Conservation (phyloP, 352 stramenopile species). For the Phytophthora colocasiae region DNA sequence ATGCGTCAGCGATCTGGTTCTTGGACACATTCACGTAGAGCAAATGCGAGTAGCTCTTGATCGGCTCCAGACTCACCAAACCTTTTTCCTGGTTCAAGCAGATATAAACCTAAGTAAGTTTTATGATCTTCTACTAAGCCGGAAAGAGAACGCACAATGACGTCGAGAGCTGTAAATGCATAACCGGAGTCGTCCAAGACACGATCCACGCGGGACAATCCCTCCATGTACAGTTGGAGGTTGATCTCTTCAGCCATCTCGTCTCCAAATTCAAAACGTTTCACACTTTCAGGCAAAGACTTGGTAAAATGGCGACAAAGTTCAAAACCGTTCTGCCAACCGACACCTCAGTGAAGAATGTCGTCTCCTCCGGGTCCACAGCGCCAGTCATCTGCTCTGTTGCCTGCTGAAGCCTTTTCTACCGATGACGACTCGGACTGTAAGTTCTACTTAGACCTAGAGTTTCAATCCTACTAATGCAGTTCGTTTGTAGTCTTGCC, state of each 20-base stretch:
- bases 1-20: conserved; percentile 69
- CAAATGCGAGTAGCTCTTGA: conserved; percentile 69
- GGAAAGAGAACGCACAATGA: conserved; percentile 43
- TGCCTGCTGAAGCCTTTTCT: conserved; percentile 44
- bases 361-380: conserved; percentile 6
- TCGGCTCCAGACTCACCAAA: conserved; percentile 60
- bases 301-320: neutral
- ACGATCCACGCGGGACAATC: conserved; percentile 76
- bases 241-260: conserved; percentile 43
- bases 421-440: conserved; percentile 59
- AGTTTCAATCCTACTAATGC: no score
- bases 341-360: conserved; percentile 3
- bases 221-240: conserved; percentile 63
- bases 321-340: conserved; percentile 28
- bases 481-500: conserved; percentile 50
- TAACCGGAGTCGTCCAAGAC: conserved; percentile 79
- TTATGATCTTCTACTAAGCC: neutral
- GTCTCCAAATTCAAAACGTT: neutral
- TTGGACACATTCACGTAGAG: conserved; percentile 75
- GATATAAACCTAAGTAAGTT: neutral
- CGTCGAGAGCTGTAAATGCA: conserved; percentile 77
- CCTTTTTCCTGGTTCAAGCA: conserved; percentile 48
- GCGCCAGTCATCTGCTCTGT: conserved; percentile 29
- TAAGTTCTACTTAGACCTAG: conserved; percentile 17
- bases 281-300: neutral